phyloP scores from a whole-genome alignment of 2,329 filamentous ascomycete genomes.

The Reticulascus tulasneorum region DNA sequence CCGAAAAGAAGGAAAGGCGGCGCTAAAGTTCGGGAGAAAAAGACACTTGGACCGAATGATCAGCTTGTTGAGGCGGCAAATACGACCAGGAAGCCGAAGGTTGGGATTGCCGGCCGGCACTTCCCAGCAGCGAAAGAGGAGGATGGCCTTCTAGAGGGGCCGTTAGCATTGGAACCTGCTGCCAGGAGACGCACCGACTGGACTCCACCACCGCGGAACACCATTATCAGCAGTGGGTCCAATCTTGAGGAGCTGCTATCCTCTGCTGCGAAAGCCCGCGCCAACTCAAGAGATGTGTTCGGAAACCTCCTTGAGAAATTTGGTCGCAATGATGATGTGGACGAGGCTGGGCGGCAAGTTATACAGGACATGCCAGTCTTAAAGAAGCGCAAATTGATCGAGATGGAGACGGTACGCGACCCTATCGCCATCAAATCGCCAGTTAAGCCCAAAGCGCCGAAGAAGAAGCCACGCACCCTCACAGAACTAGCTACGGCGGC shows the following conservation, averaged over 20 bases:
- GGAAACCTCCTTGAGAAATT: conserved; percentile 39
- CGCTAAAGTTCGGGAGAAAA: conserved; percentile 10
- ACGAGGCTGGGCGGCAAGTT: conserved; percentile 16
- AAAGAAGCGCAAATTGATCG: conserved; percentile 54
- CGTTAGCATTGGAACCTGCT: conserved; percentile 43
- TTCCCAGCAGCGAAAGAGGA: conserved; percentile 15
- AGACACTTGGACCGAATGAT: conserved; percentile 8
- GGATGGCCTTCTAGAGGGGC: conserved; percentile 20
- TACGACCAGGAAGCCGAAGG: conserved; percentile 3
- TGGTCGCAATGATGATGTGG: conserved; percentile 25
- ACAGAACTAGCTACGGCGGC: conserved; percentile 73
- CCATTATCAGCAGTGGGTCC: conserved; percentile 21
- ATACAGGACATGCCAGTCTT: conserved; percentile 30
- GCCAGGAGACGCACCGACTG: conserved; percentile 56
- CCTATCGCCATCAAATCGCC: conserved; percentile 16
- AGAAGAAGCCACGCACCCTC: conserved; percentile 72
- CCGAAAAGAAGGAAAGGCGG: conserved; percentile 10
- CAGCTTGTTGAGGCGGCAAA: too few species aligned
- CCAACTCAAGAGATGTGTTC: conserved; percentile 31
- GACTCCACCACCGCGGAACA: conserved; percentile 58
- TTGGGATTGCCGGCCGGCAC: conserved; percentile 25
- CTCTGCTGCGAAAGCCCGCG: conserved; percentile 14
- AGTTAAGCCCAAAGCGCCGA: conserved; percentile 49
- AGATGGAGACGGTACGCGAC: conserved; percentile 38
- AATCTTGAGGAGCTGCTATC: conserved; percentile 26